phyloP scores from a whole-genome alignment of 176 grass and related monocot genomes.

The Otatea glauca region DNA sequence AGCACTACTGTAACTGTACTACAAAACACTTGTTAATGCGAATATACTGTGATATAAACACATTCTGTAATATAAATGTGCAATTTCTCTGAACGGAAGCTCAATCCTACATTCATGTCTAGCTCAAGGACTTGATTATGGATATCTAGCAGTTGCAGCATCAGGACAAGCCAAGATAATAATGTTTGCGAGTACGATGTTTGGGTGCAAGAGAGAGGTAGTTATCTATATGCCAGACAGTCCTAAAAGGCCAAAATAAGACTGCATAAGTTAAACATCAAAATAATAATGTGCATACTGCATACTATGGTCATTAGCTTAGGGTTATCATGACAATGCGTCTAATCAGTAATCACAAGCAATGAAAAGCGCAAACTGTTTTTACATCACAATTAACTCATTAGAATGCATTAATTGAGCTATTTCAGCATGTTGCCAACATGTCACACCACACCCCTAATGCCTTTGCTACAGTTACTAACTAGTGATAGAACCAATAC shows the following conservation, averaged over 20 bases:
- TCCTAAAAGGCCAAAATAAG: slow-evolving; percentile 4
- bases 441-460: neutral
- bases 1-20: neutral
- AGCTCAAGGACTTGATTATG: neutral
- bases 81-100: neutral
- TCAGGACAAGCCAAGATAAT: neutral
- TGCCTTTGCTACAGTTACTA: slow-evolving; percentile 9
- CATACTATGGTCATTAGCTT: neutral
- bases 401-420: neutral
- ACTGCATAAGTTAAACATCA: slow-evolving; percentile 5
- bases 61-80: neutral
- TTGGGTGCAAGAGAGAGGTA: neutral
- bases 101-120: neutral
- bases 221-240: slow-evolving; percentile 17
- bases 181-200: neutral
- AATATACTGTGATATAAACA: neutral
- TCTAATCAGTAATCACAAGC: slow-evolving; percentile 21
- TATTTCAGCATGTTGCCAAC: neutral
- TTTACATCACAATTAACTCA: neutral
- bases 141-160: slow-evolving; percentile 21
- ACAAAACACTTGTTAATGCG: neutral
- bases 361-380: neutral
- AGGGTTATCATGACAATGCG: neutral
- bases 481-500: slow-evolving; percentile 30
- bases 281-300: neutral